These are phyloP conservation scores for Pisolithus orientalis DNA, from an alignment of 768 basidiomycete species.

Conservation along the genomic window DNA sequence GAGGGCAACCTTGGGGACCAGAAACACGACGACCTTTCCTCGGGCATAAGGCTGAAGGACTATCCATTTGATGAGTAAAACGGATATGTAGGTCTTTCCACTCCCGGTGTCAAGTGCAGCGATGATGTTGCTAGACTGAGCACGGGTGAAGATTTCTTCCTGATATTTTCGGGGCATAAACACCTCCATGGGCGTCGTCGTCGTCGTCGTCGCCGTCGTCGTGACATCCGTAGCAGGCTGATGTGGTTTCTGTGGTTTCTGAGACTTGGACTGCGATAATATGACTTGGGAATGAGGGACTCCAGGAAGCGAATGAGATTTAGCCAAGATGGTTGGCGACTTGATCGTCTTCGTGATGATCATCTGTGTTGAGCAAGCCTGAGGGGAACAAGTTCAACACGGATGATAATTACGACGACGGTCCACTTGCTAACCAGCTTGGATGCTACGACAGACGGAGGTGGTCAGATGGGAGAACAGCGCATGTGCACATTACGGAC, in stretches of 20 bases:
- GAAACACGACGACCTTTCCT: constrained; percentile 66
- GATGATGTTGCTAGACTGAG: constrained; percentile 47
- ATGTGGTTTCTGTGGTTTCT: not conserved
- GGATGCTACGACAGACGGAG: not conserved
- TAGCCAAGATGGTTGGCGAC: not conserved
- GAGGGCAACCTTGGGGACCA: constrained; percentile 80
- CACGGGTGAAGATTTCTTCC: constrained; percentile 49
- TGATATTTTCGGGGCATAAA: constrained; percentile 47
- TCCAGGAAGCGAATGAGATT: not conserved
- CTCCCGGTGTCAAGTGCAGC: constrained; percentile 55
- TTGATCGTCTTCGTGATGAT: not conserved
- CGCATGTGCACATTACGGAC: not conserved
- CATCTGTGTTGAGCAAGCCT: constrained; percentile 8
- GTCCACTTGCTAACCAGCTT: not conserved
- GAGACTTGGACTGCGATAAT: not conserved
- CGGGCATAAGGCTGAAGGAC: constrained; percentile 41
- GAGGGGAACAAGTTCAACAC: constrained; percentile 5
- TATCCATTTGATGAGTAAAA: constrained; percentile 71
- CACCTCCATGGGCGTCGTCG: constrained; percentile 23
- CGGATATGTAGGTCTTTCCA: constrained; percentile 58
- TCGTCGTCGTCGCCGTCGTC: constrained; percentile 15
- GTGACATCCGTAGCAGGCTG: constrained; percentile 1
- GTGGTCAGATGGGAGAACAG: not conserved
- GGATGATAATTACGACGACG: not conserved
- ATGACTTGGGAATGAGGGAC: not conserved